A percentile compares a stretch with the other conserved stretches of the same genome.
Evolutionary conservation across 495 filamentous ascomycete genomes (phyloP).

Genomic region (Penicillium angulare): DNA sequence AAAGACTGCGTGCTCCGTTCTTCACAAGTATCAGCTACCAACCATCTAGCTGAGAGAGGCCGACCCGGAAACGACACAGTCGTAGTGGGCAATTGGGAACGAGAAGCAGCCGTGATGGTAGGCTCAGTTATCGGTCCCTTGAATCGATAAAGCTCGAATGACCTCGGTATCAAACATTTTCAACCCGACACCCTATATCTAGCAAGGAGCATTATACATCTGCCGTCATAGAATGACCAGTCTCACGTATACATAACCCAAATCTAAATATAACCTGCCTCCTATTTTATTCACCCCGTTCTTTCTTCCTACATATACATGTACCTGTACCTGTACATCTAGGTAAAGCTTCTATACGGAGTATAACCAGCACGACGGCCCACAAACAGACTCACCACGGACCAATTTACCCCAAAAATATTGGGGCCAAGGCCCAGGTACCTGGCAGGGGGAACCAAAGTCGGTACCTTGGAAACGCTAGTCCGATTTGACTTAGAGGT

Average conservation of each 20-base stretch:
- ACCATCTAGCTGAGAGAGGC: conserved; percentile 37
- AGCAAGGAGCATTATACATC: too few species aligned
- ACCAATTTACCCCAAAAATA: conserved; percentile 9
- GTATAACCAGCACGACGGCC: not conserved
- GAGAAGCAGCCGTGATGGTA: conserved; percentile 95
- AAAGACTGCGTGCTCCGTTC: conserved; percentile 80
- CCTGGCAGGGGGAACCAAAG: conserved; percentile 11
- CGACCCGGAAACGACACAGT: conserved; percentile 37
- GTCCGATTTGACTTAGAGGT: not conserved
- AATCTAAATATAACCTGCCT: too few species aligned
- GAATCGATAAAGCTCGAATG: conserved; percentile 34
- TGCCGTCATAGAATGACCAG: too few species aligned
- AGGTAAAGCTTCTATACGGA: too few species aligned
- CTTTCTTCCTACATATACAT: too few species aligned
- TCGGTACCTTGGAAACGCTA: conserved; percentile 10
- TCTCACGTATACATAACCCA: too few species aligned
- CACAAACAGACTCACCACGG: conserved; percentile 6
- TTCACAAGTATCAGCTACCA: conserved; percentile 56
- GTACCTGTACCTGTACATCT: not conserved
- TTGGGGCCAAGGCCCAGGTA: conserved; percentile 14
- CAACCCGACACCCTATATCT: too few species aligned
- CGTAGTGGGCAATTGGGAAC: conserved; percentile 67
- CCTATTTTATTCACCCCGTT: too few species aligned
- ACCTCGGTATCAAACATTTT: too few species aligned
- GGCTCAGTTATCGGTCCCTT: conserved; percentile 62